Evolutionary conservation across 1,284 basidiomycete species (phyloP), one percentile per base, ranked within the genome.

Genomic region (Chiua sp.): DNA sequence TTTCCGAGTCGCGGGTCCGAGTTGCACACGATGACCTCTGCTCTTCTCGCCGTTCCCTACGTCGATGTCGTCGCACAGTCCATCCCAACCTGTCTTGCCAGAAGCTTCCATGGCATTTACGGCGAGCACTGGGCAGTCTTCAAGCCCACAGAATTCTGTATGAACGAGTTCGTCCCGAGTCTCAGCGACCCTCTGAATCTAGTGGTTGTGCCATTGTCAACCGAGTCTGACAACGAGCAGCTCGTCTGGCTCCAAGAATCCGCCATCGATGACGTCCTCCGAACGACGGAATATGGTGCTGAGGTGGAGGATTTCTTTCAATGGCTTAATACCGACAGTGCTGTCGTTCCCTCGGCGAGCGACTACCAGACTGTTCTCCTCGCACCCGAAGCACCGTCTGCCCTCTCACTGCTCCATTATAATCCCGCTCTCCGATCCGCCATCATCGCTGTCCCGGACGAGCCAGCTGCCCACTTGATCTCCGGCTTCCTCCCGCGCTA

Each of bases 231-330:
- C 63, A 64, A 49, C 64, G 72, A 51, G 22, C 80, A 82, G 62
- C 80, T 90, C 35, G 81, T 88, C 10, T 90, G 88, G 88, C 63
- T 90, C 12, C 82, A 87, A 62, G 80, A 85, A 59, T 74, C 80
- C 44, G 78, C 79, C 7, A 69, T 88, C 42, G 87, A 88, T 47
- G 60, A 68, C 15, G 62, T 73, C 26, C 67, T 85, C 44, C 69
- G 77, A 60, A 68, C 70, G 20, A 51, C 67, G 26, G 65, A 70
- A 32, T 64, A 68, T 46, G 58, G 63, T n/a, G 59, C 64, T 39
- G 70, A 76, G 49, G 72, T 82, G 26, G 68, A 74, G 39, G 62
- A 61, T n/a, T 78, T 79, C 65, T 61, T 75, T 47, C 61, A 64
- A 15, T 67, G 70, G 65, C 64, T 72, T 57, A 60, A 63, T 47